These are phyloP conservation scores for Lentinula aciculospora DNA, from an alignment of 768 basidiomycete species.

Conservation along the genomic window DNA sequence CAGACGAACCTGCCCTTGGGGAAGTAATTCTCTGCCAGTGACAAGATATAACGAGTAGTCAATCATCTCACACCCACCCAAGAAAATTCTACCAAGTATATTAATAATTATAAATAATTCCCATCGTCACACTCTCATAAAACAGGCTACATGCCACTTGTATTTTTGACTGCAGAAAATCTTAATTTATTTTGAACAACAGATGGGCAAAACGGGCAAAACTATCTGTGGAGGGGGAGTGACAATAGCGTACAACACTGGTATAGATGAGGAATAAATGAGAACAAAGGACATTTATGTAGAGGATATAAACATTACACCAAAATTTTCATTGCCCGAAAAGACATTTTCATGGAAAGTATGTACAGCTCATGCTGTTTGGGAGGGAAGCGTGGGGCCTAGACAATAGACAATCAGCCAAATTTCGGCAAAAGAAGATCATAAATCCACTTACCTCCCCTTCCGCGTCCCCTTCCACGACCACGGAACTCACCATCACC, in stretches of 20 bases:
- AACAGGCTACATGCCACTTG: too few relatives aligned
- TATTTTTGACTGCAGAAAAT: too few relatives aligned
- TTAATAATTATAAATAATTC: too few relatives aligned
- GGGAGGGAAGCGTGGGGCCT: constrained; percentile 16
- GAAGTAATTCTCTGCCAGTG: constrained; percentile 74
- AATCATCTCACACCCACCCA: constrained; percentile 16
- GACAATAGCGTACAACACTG: background rate
- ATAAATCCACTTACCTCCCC: constrained; percentile 27
- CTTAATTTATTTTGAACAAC: too few relatives aligned
- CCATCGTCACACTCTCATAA: too few relatives aligned
- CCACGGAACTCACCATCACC: constrained; percentile 32
- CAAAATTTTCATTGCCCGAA: background rate
- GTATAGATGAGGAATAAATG: background rate
- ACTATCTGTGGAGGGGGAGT: background rate
- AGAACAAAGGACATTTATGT: background rate
- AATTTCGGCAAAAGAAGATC: background rate
- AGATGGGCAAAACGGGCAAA: background rate
- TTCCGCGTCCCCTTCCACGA: constrained; percentile 36
- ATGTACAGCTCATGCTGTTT: constrained; percentile 11
- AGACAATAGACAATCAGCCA: background rate
- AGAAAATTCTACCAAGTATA: too few relatives aligned
- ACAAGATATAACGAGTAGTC: constrained; percentile 85
- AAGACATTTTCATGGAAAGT: background rate
- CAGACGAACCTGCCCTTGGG: constrained; percentile 59
- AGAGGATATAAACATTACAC: background rate